Conservation (phyloP, 1,139 yeast species). For the Eremothecium coryli region DNA sequence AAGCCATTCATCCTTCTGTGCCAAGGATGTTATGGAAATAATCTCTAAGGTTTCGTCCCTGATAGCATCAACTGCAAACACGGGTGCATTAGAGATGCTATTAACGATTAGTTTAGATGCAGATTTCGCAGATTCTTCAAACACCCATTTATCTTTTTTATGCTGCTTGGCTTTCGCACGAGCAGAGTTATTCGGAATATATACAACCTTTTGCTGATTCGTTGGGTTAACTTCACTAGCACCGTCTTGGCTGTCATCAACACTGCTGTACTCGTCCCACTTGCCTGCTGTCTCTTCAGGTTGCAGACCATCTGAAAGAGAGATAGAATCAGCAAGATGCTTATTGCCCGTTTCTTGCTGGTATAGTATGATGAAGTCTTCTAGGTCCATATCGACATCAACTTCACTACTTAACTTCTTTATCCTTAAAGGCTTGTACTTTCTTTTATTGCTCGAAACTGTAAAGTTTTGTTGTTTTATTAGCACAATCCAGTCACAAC, state of each 20-base stretch:
- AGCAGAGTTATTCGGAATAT: slow-evolving; percentile 63
- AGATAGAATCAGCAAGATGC: slow-evolving; percentile 11
- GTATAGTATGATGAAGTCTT: slow-evolving; percentile 50
- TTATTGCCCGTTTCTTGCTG: slow-evolving; percentile 32
- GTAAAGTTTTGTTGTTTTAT: slow-evolving; percentile 50
- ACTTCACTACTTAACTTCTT: slow-evolving; percentile 48
- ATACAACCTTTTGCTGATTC: slow-evolving; percentile 43
- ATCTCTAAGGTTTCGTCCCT: slow-evolving; percentile 79
- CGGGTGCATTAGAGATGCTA: slow-evolving; percentile 53
- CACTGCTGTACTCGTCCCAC: slow-evolving; percentile 27
- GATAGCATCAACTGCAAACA: slow-evolving; percentile 62
- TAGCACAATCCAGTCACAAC: slow-evolving; percentile 64
- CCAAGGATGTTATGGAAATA: slow-evolving; percentile 65
- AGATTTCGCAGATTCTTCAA: slow-evolving; percentile 62
- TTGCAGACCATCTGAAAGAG: slow-evolving; percentile 17
- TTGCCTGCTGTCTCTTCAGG: slow-evolving; percentile 18
- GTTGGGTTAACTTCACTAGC: slow-evolving; percentile 22
- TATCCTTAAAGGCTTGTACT: slow-evolving; percentile 66
- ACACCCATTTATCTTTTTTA: slow-evolving; percentile 71
- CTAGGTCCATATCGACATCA: slow-evolving; percentile 64
- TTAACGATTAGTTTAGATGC: slow-evolving; percentile 50
- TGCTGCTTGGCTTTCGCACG: slow-evolving; percentile 60
- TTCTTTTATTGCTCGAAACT: slow-evolving; percentile 34
- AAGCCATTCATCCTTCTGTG: slow-evolving; percentile 81
- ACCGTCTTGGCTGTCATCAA: slow-evolving; percentile 25